Conservation (phyloP, 2,329 filamentous ascomycete species). For the Ophiostoma piceae region DNA sequence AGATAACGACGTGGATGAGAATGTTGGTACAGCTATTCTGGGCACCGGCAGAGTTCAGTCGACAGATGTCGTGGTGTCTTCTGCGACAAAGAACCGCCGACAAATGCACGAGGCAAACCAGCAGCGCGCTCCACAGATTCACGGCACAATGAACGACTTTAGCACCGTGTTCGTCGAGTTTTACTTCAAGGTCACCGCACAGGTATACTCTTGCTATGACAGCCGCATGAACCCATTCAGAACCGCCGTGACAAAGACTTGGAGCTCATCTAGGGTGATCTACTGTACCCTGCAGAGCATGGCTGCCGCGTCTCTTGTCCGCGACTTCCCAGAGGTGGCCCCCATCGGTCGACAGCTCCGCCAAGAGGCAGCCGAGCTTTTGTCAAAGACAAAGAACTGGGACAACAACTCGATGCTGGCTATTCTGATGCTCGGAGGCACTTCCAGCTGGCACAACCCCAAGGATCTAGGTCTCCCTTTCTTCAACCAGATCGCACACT, state of each 20-base stretch:
- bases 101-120: background rate
- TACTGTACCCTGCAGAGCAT: conserved; percentile 54
- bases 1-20: conserved; percentile 7
- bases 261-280: conserved; percentile 44
- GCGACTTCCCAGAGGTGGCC: conserved; percentile 49
- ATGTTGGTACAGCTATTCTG: background rate
- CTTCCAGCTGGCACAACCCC: conserved; percentile 51
- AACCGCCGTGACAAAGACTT: conserved; percentile 41
- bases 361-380: conserved; percentile 46
- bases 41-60: background rate
- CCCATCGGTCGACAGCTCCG: conserved; percentile 47
- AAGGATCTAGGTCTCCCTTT: conserved; percentile 48
- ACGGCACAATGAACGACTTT: conserved; percentile 42
- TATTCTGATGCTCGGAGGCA: conserved; percentile 50
- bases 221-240: conserved; percentile 53
- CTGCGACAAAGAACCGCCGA: background rate
- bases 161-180: conserved; percentile 52
- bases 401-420: conserved; percentile 48
- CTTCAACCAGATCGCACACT: conserved; percentile 43
- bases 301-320: conserved; percentile 51
- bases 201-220: conserved; percentile 52
- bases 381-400: conserved; percentile 43
- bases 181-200: conserved; percentile 54
- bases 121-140: background rate
- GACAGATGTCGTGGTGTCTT: background rate